Evolutionary conservation across 306 rosid species (phyloP), one percentile per base, ranked within the genome.

Genomic region (Acacia acuminata): DNA sequence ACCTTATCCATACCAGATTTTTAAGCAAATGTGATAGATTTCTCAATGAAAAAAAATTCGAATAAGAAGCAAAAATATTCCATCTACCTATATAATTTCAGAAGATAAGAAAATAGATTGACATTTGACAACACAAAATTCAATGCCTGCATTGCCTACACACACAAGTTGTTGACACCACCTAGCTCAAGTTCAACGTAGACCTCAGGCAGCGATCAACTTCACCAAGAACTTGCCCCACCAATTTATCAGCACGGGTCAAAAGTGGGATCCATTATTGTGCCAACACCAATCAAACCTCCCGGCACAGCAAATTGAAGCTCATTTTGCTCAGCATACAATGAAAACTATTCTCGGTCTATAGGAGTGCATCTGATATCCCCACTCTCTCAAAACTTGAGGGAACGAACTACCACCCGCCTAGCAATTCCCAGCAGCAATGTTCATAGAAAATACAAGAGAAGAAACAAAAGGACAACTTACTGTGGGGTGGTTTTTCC

Each of bases 191-290:
- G 94, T 85, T 96, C 98, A 53, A 91, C 94, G 67, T 74, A 96
- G 75, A 94, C 90, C 84, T 96, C 99, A 7, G 98, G 98, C 22
- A 94, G 94, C 19, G 98, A 93, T 70, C 99, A 73, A 96, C 99
- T 86, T 92, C 99, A 40, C 99, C 99, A 0, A 96, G 94, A 87
- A 96, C 97, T 84, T 96, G 97, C 61, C 99, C 99, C 11, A 94
- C 98, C 92, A 96, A 89, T 82, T 96, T 89, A 85, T 96, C 99
- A 27, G 97, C 99, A 82, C 98, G 99, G 3, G 97, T 94, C 90
- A 96, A 87, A n/a, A 55, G 98, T 94, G 82, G 98, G 99, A 73
- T 96, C 98, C 99, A 96, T 96, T 51, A 98, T 96, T 58, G 98
- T 91, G 32, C 98, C 98, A 71, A 95, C 96, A 44, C 98, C 98